Base-by-base conservation (phyloP, 2,329 filamentous ascomycete genomes). In the Diaporthe eres region DNA sequence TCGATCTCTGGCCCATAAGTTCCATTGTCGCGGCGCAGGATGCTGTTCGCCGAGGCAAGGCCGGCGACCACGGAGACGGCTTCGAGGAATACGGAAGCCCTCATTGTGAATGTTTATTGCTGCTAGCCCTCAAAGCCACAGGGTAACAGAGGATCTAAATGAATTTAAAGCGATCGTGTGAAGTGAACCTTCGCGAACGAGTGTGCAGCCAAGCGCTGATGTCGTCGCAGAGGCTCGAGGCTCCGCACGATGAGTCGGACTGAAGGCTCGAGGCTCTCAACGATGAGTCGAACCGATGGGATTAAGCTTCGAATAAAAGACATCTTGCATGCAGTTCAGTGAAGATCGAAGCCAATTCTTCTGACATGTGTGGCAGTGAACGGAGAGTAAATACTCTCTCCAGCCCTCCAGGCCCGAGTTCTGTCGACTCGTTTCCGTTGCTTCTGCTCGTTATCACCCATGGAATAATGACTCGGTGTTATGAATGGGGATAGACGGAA, bases 1-100 rank as follows among this genome's bases (percentile, higher is more conserved):
- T 89, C 87, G 4, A 89, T 80, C 2, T 81, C 77, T 1, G 86
- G 86, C 4, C 87, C 86, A 63, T 87, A 87, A 4, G 84, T 85
- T n/a, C 87, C 87, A 72, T 85, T 85, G 77, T 88, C 86, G 9
- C 85, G 81, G 47, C 86, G 82, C 1, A 88, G 55, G 31, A 61
- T 72, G 28, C 63, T 53, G 47, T 53, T 22, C 13, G 63, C 63
- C 7, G 44, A 68, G 44, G 34, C 63, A 12, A 68, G 9, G 28
- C 47, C 34, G 9, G 44, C 47, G 2, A 37, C 10, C 22, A 68
- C 19, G 12, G 31, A 37, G 28, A 68, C 37, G 31, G 31, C 44
- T 53, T 51, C 31, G 63, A 68, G 44, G 7, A 51, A 34, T 51
- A 17, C 22, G 44, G 63, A 51, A 13, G 31, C 31, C 63, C 63